These are phyloP conservation scores for Stagonosporopsis vannaccii DNA, from an alignment of 2,329 filamentous ascomycete genomes.

Conservation along the genomic window DNA sequence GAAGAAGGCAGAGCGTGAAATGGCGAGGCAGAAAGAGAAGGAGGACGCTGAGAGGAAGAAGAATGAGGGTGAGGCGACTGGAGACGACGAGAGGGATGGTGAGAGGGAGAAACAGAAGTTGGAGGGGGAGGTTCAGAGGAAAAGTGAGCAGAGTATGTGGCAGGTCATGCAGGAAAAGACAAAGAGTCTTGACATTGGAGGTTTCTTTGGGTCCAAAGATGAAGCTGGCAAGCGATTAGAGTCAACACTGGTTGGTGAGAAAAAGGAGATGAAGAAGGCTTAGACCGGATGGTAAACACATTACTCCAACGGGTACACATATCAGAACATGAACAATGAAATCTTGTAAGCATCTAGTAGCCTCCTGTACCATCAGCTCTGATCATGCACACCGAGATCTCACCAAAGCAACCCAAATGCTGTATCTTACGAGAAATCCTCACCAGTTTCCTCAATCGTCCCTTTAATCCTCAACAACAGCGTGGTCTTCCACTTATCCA, in stretches of 20 bases:
- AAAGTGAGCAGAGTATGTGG: conserved; percentile 55
- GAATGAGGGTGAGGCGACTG: conserved; percentile 33
- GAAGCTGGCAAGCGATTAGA: conserved; percentile 1
- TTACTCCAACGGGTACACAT: background rate
- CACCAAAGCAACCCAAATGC: background rate
- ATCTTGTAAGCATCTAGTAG: background rate
- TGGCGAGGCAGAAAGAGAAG: conserved; percentile 54
- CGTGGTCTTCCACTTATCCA: conserved; percentile 97
- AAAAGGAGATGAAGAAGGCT: conserved; percentile 6
- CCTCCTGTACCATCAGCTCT: background rate
- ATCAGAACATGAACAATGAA: background rate
- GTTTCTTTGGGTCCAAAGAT: conserved; percentile 16
- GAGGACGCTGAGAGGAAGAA: conserved; percentile 49
- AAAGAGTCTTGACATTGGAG: conserved; percentile 33
- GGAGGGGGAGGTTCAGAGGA: conserved; percentile 53
- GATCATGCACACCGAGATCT: background rate
- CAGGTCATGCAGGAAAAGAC: conserved; percentile 54
- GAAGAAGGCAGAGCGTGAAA: conserved; percentile 54
- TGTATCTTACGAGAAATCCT: conserved; percentile 68
- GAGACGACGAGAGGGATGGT: conserved; percentile 26
- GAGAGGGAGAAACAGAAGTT: conserved; percentile 48
- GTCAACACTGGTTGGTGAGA: background rate
- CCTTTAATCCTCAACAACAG: conserved; percentile 84
- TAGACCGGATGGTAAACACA: background rate
- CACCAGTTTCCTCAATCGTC: conserved; percentile 74